Evolutionary conservation across 192 early-diverging fungal genomes (phyloP).

Genomic region (Coemansia sp.): DNA sequence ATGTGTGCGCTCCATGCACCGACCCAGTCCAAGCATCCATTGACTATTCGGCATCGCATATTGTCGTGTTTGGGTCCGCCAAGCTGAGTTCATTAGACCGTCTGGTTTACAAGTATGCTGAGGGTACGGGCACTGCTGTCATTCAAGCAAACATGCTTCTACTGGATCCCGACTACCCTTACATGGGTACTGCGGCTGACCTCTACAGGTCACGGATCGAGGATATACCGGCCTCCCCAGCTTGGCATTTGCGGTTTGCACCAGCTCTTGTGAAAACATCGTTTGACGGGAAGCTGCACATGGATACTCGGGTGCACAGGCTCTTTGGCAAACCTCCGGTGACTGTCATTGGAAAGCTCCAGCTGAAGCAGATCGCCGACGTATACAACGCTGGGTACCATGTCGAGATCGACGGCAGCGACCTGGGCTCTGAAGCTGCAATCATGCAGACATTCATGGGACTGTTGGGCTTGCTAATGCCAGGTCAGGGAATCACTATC

Average conservation of each 20-base stretch:
- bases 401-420: conserved; percentile 86
- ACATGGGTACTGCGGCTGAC: conserved; percentile 70
- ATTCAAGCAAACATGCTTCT: conserved; percentile 10
- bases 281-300: conserved; percentile 62
- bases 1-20: conserved; percentile 58
- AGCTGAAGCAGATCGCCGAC: conserved; percentile 79
- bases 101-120: conserved; percentile 80
- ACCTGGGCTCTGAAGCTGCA: conserved; percentile 74
- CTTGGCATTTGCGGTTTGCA: conserved; percentile 79
- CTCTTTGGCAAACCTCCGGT: conserved; percentile 83
- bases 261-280: conserved; percentile 72
- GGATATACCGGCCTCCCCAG: conserved; percentile 67
- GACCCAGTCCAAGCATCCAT: conserved; percentile 56
- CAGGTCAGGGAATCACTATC: conserved; percentile 86
- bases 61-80: conserved; percentile 86
- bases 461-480: conserved; percentile 67
- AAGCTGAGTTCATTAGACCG: conserved; percentile 77
- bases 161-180: conserved; percentile 53
- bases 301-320: conserved; percentile 85
- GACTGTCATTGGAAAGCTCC: conserved; percentile 95
- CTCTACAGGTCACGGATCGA: conserved; percentile 69
- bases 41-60: conserved; percentile 64
- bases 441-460: conserved; percentile 68
- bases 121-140: conserved; percentile 75
- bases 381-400: conserved; percentile 89